Percentiles rank a stretch among this genome's conserved stretches.
Evolutionary conservation across 768 basidiomycete species (phyloP).

Genomic region (Tylopilus sp.): DNA sequence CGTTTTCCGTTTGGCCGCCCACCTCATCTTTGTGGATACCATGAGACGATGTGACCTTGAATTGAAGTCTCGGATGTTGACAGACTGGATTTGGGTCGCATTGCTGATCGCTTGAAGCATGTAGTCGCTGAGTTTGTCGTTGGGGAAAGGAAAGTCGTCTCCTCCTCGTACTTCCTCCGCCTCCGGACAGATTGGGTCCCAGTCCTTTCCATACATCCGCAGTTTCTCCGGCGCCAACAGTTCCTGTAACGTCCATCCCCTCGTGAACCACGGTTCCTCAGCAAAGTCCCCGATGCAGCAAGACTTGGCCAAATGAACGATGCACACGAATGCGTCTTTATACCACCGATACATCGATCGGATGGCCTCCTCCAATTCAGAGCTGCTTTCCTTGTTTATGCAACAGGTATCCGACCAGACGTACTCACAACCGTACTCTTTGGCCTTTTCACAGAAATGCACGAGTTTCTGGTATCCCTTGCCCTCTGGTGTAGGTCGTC

Average conservation of each 20-base stretch:
- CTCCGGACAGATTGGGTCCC: slow-evolving; percentile 5
- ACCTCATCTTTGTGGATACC: slow-evolving; percentile 14
- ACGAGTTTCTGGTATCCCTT: slow-evolving; percentile 11
- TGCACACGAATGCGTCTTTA: slow-evolving; percentile 11
- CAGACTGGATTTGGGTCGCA: neutral
- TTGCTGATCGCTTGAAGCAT: slow-evolving; percentile 1
- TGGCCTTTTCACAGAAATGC: slow-evolving; percentile 14
- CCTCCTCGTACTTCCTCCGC: neutral
- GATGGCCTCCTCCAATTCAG: slow-evolving; percentile 12
- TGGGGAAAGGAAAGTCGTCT: slow-evolving; percentile 3
- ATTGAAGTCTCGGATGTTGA: slow-evolving; percentile 2
- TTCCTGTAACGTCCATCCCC: slow-evolving; percentile 15
- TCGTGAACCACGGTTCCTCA: slow-evolving; percentile 9
- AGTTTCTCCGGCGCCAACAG: slow-evolving; percentile 10
- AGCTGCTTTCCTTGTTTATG: slow-evolving; percentile 13
- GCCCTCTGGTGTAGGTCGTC: neutral
- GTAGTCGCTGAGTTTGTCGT: slow-evolving; percentile 10
- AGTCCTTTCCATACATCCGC: slow-evolving; percentile 9
- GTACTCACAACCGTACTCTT: slow-evolving; percentile 12
- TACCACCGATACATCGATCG: slow-evolving; percentile 16
- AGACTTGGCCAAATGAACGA: slow-evolving; percentile 10
- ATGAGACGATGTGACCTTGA: slow-evolving; percentile 1
- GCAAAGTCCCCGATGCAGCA: neutral
- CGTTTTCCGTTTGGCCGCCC: slow-evolving; percentile 12
- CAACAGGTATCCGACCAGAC: slow-evolving; percentile 25